A percentile compares a stretch with the other conserved stretches of the same genome.
These are phyloP conservation scores for Gaertneriomyces sp. DNA, from an alignment of 192 early-diverging fungal genomes.

Conservation along the genomic window DNA sequence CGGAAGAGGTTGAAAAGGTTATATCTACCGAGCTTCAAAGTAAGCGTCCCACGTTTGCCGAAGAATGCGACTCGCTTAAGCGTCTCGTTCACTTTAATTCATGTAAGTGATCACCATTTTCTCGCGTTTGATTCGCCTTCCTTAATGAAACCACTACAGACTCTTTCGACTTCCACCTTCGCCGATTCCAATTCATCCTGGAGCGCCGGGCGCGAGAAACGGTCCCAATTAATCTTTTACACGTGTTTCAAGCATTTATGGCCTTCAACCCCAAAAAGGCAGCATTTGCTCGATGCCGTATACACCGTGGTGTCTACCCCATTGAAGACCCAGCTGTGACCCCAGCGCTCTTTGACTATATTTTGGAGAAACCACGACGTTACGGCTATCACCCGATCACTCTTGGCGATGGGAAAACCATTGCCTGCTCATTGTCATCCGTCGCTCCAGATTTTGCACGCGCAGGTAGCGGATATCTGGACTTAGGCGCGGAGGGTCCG, in stretches of 20 bases:
- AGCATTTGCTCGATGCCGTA: conserved; percentile 40
- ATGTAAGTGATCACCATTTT: conserved; percentile 33
- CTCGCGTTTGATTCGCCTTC: not conserved
- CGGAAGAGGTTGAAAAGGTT: conserved; percentile 6
- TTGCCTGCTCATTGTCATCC: conserved; percentile 40
- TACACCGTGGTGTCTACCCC: conserved; percentile 33
- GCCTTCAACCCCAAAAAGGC: conserved; percentile 41
- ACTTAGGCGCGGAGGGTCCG: conserved; percentile 6
- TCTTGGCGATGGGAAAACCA: conserved; percentile 25
- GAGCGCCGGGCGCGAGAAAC: conserved; percentile 16
- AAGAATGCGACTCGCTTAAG: conserved; percentile 35
- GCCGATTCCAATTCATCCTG: conserved; percentile 41
- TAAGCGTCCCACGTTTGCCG: conserved; percentile 21
- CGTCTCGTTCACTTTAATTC: conserved; percentile 42
- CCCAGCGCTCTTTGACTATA: conserved; percentile 45
- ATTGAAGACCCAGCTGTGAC: conserved; percentile 27
- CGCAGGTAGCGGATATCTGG: conserved; percentile 15
- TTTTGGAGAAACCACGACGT: conserved; percentile 45
- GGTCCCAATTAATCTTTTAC: conserved; percentile 32
- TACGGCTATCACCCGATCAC: conserved; percentile 46
- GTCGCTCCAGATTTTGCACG: conserved; percentile 34
- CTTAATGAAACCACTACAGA: conserved; percentile 17
- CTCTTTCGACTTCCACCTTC: conserved; percentile 53
- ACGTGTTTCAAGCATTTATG: conserved; percentile 40
- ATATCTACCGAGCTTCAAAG: conserved; percentile 17